Evolutionary conservation across 2,329 filamentous ascomycete genomes (phyloP), one percentile per base, ranked within the genome.

Genomic region (Trichothecium sympodiale): DNA sequence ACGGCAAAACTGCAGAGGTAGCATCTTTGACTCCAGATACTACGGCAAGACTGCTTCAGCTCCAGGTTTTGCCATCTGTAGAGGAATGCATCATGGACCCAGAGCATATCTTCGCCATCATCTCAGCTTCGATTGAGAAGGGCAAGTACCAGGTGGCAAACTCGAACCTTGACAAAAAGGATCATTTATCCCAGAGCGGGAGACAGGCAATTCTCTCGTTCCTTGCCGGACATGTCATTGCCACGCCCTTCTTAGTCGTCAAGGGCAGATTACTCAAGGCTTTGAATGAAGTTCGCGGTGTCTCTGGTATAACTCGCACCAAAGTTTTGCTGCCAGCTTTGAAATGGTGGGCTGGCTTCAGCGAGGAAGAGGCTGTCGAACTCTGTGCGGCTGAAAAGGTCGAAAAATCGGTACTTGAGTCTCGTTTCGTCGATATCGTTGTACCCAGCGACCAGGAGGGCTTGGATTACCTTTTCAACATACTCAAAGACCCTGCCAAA

Each of bases 81-180:
- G 88, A 95, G 56, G 91, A 95, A 56, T 93, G 81, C 49, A 69
- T 89, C 4, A 73, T 95, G 45, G 87, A 96, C 51, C 63, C 75
- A 4, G 73, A 71, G 18, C 79, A 91, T 41, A 67, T 94, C 31
- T 62, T 70, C 17, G 72, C 73, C 15, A 69, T 79, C 3, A 54
- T 94, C 5, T 60, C 60, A 31, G 46, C 51, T 5, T 47, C 51
- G 9, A 54, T 64, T 34, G 59, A 61, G 41, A 55, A 56, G 25
- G 60, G 65, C 14, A 65, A 57, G 43, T 62, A 60, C 20, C 50
- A 53, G 20, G 41, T 43, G 12, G 46, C 51, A 15, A 53, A 56
- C 1, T 46, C 49, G 12, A 30, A 25, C 16, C 17, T 67, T 7
- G 72, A 77, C 35, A 70, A 66, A 44, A 72, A 71, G 38, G 56